Evolutionary conservation across 306 rosid genomes (phyloP), one percentile per base, ranked within the genome.

Genomic region (Gastrolobium bilobum): DNA sequence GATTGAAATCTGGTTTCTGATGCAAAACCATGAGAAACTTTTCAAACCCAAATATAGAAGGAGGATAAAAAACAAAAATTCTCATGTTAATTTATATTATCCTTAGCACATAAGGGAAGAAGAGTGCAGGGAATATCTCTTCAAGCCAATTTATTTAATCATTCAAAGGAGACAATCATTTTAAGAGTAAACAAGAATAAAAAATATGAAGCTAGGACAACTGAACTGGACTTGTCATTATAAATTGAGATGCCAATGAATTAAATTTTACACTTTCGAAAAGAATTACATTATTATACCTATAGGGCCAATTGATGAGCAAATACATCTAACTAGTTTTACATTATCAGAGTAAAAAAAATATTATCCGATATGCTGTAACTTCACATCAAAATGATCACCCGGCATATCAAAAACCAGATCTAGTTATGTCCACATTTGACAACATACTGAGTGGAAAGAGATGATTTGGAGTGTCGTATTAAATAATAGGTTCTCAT

Each of bases 401-500:
- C 26, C 47, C 52, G 7, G 48, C 44, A 81, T 58, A 67, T 6
- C 43, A 39, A 73, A 20, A 68, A 81, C 29, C 73, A 14, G 46
- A 53, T 35, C 69, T 6, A 35, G 46, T 70, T 48, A 77, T 20
- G 31, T 78, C 64, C 14, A 38, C 3, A 15, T 48, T 43, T 34
- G 42, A 52, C 46, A 43, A 31, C 26, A 40, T 56, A 76, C 44
- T 20, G 39, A 44, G 15, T 6, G 26, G 44, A 29, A 73, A 63
- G 7, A 84, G 75, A 56, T 26, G 14, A 63, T 44, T 61, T 44
- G 42, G 44, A 57, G 10, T 7, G 8, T 59, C 38, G 20, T 69
- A 47, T 39, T 71, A 77, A 77, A 71, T 54, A 38, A 66, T 29
- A 70, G 75, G 13, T 61, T 78, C 3, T 71, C 13, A 20, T 15